These are phyloP conservation scores for Termitomyces sp. DNA, from an alignment of 768 basidiomycete species.

Conservation along the genomic window DNA sequence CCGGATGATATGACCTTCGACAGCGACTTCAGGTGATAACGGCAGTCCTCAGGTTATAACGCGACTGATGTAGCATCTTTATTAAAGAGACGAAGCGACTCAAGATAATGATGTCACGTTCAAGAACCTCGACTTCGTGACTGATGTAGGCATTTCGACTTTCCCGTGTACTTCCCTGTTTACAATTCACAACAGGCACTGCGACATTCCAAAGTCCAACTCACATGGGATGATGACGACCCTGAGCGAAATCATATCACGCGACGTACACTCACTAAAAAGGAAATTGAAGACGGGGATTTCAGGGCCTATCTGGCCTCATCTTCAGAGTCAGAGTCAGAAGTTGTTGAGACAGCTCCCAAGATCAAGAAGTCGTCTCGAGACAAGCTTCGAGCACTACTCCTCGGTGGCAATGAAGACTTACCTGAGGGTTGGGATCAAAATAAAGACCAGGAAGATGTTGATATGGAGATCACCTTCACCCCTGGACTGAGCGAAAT, in stretches of 20 bases:
- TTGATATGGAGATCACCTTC: constrained; percentile 96
- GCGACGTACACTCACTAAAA: constrained; percentile 69
- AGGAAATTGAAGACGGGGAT: constrained; percentile 90
- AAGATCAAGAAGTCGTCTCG: constrained; percentile 44
- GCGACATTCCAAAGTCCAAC: constrained; percentile 94
- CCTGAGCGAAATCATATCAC: constrained; percentile 80
- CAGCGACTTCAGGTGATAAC: constrained; percentile 61
- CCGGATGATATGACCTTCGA: constrained; percentile 88
- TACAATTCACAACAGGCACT: constrained; percentile 59
- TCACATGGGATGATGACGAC: constrained; percentile 99
- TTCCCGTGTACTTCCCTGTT: neutral
- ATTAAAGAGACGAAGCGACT: constrained; percentile 76
- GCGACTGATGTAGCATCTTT: neutral
- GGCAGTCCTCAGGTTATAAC: neutral
- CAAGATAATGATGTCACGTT: constrained; percentile 57
- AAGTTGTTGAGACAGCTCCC: constrained; percentile 18
- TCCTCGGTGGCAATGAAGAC: constrained; percentile 65
- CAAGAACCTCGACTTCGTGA: constrained; percentile 85
- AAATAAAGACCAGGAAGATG: constrained; percentile 43
- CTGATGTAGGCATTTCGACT: constrained; percentile 61
- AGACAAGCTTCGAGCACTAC: constrained; percentile 71
- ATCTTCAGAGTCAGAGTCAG: constrained; percentile 55
- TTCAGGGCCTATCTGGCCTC: constrained; percentile 79
- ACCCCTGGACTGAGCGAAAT: constrained; percentile 71
- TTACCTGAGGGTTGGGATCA: constrained; percentile 85